Evolutionary conservation across 1,284 basidiomycete genomes (phyloP).

Genomic region (Caloboletus inedulis): DNA sequence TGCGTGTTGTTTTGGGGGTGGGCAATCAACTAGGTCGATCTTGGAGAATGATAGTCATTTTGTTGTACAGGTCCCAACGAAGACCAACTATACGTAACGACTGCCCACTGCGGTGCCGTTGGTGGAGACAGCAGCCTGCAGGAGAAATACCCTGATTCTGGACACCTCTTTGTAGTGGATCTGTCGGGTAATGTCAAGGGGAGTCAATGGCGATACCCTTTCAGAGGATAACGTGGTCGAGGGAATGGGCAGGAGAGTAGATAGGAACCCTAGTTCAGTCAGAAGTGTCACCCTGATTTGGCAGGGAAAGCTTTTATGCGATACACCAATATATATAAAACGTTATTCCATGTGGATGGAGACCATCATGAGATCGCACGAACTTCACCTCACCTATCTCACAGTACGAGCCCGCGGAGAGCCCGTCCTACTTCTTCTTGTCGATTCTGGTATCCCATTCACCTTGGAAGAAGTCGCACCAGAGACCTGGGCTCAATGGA

Average conservation of each 20-base stretch:
- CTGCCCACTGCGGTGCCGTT: slow-evolving; percentile 58
- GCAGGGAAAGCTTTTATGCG: background rate
- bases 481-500: slow-evolving; percentile 19
- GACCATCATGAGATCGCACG: slow-evolving; percentile 13
- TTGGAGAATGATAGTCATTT: background rate
- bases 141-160: slow-evolving; percentile 56
- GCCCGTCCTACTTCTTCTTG: slow-evolving; percentile 27
- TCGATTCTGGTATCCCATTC: slow-evolving; percentile 24
- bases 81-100: slow-evolving; percentile 64
- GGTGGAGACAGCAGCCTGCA: slow-evolving; percentile 52
- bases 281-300: background rate
- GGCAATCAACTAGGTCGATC: background rate
- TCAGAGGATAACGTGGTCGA: slow-evolving; percentile 23
- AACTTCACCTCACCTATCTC: slow-evolving; percentile 23
- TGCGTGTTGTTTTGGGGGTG: slow-evolving; percentile 68
- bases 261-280: background rate
- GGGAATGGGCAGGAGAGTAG: background rate
- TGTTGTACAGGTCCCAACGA: slow-evolving; percentile 48
- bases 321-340: too few species aligned
- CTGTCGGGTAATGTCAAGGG: slow-evolving; percentile 53
- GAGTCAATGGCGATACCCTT: slow-evolving; percentile 38
- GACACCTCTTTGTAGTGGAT: slow-evolving; percentile 61
- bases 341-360: too few species aligned
- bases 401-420: slow-evolving; percentile 26
- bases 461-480: slow-evolving; percentile 15